Conservation (phyloP, 2,329 filamentous ascomycete genomes). For the Paraconiothyrium brasiliense region DNA sequence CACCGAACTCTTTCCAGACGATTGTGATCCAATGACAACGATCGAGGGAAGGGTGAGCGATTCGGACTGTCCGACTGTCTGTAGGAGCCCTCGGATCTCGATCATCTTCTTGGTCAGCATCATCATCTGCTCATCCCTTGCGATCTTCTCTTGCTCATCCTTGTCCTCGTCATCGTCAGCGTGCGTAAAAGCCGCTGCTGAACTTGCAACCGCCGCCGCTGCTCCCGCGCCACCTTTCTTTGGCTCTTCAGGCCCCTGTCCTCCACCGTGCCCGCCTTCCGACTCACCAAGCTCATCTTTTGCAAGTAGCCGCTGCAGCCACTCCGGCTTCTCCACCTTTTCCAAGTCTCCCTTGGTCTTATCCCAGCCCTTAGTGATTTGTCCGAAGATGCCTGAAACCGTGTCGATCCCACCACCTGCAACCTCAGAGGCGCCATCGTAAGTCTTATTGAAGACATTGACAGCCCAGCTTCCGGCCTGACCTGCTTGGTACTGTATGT, state of each 20-base stretch:
- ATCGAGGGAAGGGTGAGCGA: conserved; percentile 91
- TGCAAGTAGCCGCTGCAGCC: conserved; percentile 77
- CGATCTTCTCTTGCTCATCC: conserved; percentile 70
- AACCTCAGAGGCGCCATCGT: conserved; percentile 73
- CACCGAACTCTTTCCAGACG: conserved; percentile 97
- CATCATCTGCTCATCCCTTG: conserved; percentile 99
- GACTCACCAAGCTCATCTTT: conserved; percentile 51
- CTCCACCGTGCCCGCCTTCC: conserved; percentile 49
- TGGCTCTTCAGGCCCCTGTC: conserved; percentile 56
- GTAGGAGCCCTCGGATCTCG: conserved; percentile 91
- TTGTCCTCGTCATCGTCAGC: conserved; percentile 75
- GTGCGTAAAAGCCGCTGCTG: conserved; percentile 81
- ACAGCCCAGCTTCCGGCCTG: conserved; percentile 81
- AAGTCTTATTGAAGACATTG: conserved; percentile 78
- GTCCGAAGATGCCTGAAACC: conserved; percentile 77
- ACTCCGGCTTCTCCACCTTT: conserved; percentile 73
- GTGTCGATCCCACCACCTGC: conserved; percentile 76
- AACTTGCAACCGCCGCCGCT: conserved; percentile 73
- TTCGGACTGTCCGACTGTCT: conserved; percentile 90
- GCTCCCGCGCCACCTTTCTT: conserved; percentile 65
- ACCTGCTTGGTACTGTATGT: conserved; percentile 94
- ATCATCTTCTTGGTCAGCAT: conserved; percentile 99
- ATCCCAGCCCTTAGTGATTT: conserved; percentile 82
- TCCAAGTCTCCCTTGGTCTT: conserved; percentile 83
- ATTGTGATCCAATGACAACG: conserved; percentile 98